Evolutionary conservation across 305 asterid genomes (phyloP).

Genomic region (Striga hermonthica): DNA sequence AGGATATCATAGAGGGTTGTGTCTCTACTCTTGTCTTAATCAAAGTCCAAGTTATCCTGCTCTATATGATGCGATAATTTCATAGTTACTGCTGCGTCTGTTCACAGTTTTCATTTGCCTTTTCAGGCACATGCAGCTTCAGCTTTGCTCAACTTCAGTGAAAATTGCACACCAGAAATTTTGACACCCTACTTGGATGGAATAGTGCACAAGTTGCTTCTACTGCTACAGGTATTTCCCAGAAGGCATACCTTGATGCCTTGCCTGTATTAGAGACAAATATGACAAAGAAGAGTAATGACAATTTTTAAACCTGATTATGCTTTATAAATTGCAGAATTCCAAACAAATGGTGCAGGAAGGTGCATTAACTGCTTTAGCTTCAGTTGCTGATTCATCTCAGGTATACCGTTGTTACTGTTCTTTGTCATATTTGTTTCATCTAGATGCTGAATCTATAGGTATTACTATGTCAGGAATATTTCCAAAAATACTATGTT

Average conservation of each 20-base stretch:
- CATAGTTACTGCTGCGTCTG: constrained; percentile 3
- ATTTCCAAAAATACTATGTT: constrained; percentile 82
- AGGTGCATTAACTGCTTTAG: constrained; percentile 97
- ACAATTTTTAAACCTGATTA: constrained; percentile 18
- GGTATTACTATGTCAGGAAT: constrained; percentile 48
- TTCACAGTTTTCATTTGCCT: constrained; percentile 11
- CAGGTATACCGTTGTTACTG: constrained; percentile 50
- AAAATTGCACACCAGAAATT: constrained; percentile 95
- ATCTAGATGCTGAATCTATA: constrained; percentile 24
- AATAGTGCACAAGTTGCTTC: constrained; percentile 80
- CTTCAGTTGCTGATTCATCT: constrained; percentile 98
- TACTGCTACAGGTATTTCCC: constrained; percentile 68
- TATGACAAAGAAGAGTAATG: too few relatives aligned
- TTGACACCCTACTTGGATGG: constrained; percentile 90
- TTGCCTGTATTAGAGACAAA: constrained; percentile 15
- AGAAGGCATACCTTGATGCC: constrained; percentile 9
- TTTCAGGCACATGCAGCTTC: constrained; percentile 98
- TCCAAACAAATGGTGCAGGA: constrained; percentile 99
- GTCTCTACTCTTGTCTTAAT: constrained; percentile 11
- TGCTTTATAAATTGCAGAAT: constrained; percentile 57
- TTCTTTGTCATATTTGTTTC: constrained; percentile 12
- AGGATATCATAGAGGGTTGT: background rate
- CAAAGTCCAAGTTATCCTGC: constrained; percentile 18
- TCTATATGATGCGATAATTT: constrained; percentile 11
- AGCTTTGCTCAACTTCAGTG: constrained; percentile 95